These are phyloP conservation scores for Hypoxylon perforatum DNA, from an alignment of 495 filamentous ascomycete genomes.

Conservation along the genomic window DNA sequence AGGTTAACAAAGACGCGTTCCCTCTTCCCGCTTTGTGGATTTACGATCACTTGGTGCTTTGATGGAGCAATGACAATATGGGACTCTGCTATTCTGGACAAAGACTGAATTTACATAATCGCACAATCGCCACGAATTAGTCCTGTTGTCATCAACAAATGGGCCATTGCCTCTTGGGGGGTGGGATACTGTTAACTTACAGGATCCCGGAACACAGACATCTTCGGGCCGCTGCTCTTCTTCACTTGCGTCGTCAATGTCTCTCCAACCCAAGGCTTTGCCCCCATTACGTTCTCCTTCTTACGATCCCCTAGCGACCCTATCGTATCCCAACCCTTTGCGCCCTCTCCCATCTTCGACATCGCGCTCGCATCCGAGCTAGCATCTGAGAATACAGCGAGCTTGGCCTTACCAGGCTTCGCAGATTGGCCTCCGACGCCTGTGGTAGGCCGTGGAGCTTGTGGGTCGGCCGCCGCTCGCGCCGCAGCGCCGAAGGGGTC, in stretches of 20 bases:
- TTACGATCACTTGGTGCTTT: conserved; percentile 77
- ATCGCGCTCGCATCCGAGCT: conserved; percentile 63
- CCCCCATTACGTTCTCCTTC: conserved; percentile 91
- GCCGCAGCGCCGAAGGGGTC: conserved; percentile 75
- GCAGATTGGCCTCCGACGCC: conserved; percentile 59
- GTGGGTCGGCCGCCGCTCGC: conserved; percentile 68
- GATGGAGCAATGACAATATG: conserved; percentile 61
- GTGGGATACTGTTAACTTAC: conserved; percentile 68
- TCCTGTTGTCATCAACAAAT: conserved; percentile 95
- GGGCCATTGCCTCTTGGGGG: conserved; percentile 55
- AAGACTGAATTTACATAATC: conserved; percentile 60
- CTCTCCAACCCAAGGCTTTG: conserved; percentile 92
- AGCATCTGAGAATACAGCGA: conserved; percentile 89
- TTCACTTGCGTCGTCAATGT: conserved; percentile 88
- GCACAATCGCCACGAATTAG: conserved; percentile 81
- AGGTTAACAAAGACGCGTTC: conserved; percentile 91
- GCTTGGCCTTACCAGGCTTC: conserved; percentile 78
- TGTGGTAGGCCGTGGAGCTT: conserved; percentile 66
- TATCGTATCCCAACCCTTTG: conserved; percentile 92
- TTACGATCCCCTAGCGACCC: conserved; percentile 85
- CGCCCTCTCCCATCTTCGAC: conserved; percentile 57
- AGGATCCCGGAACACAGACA: conserved; percentile 95
- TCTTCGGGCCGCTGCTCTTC: conserved; percentile 77
- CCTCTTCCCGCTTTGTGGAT: conserved; percentile 78
- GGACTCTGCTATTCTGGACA: conserved; percentile 61